These are phyloP conservation scores for Exophiala sp. DNA, from an alignment of 2,329 filamentous ascomycete species.

Conservation along the genomic window DNA sequence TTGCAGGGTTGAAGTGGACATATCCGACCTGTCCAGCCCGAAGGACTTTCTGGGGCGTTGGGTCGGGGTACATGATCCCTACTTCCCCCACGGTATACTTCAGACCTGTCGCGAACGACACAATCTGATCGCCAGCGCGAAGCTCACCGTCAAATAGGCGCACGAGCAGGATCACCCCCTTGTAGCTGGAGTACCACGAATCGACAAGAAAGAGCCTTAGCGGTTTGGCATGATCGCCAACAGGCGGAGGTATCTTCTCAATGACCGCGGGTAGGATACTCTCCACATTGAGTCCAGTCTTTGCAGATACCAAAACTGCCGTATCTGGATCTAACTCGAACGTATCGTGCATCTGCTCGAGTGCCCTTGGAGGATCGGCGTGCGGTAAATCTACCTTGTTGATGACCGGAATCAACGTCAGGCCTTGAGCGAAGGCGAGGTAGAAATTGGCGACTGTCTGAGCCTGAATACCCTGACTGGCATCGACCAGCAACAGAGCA, in stretches of 20 bases:
- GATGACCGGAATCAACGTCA: slow-evolving; percentile 81
- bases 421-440: slow-evolving; percentile 84
- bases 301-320: slow-evolving; percentile 77
- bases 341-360: slow-evolving; percentile 76
- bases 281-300: slow-evolving; percentile 83
- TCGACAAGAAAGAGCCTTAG: slow-evolving; percentile 84
- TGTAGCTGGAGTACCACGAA: slow-evolving; percentile 97
- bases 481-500: slow-evolving; percentile 86
- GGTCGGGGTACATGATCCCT: slow-evolving; percentile 88
- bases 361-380: slow-evolving; percentile 76
- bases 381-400: slow-evolving; percentile 95
- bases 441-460: slow-evolving; percentile 99
- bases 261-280: slow-evolving; percentile 80
- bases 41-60: slow-evolving; percentile 71
- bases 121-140: slow-evolving; percentile 73
- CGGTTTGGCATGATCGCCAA: slow-evolving; percentile 65
- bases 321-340: slow-evolving; percentile 81
- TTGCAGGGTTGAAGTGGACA: slow-evolving; percentile 93
- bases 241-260: slow-evolving; percentile 72
- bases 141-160: slow-evolving; percentile 84
- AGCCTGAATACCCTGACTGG: slow-evolving; percentile 91
- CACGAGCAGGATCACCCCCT: slow-evolving; percentile 85
- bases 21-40: slow-evolving; percentile 94
- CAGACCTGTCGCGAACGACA: slow-evolving; percentile 78
- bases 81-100: slow-evolving; percentile 95